Base-by-base conservation (phyloP, 805 yeast species). In the Candida stauntonica region DNA sequence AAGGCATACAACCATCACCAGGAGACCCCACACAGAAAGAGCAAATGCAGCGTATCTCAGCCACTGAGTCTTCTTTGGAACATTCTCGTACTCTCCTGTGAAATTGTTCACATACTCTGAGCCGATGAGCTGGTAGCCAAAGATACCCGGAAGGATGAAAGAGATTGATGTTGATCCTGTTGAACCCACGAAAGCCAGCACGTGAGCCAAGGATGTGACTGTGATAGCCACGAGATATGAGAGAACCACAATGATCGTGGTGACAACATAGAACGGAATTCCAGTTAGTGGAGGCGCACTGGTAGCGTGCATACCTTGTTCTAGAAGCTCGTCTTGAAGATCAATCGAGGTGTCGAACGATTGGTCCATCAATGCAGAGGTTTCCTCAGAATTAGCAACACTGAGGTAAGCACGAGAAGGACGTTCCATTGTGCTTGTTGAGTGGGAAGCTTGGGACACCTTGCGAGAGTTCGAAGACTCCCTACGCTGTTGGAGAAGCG, bases 151-250 rank as follows among this genome's bases (percentile, higher is more conserved):
- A 33, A 88, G 68, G 20, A 86, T 87, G 56, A 88, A 88, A 11
- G 96, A 87, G 36, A 89, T 87, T 5, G 95, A 77, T 0, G 96
- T 88, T 1, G 95, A 86, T 0, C 96, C 96, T 0, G 96, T 87
- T 1, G 96, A 85, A 2, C 97, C 97, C 4, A 88, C 95, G 47
- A 88, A 67, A 2, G 95, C 88, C 48, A 88, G 65, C 12, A 89
- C 89, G 33, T 80, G 73, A 19, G 91, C 95, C 49, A 88, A 75
- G 0, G 95, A 86, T 12, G 66, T 66, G 21, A 88, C 81, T 4
- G 76, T 59, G 26, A 81, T 62, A 0, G 96, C 93, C 8, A 82
- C 65, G 1, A 66, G 38, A 55, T 82, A 87, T 33, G 87, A 77
- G 5, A 68, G 52, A 1, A 70, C 27, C 35, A 88, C 63, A 29